Conservation (phyloP, 768 basidiomycete species). For the Grammothele lineata region DNA sequence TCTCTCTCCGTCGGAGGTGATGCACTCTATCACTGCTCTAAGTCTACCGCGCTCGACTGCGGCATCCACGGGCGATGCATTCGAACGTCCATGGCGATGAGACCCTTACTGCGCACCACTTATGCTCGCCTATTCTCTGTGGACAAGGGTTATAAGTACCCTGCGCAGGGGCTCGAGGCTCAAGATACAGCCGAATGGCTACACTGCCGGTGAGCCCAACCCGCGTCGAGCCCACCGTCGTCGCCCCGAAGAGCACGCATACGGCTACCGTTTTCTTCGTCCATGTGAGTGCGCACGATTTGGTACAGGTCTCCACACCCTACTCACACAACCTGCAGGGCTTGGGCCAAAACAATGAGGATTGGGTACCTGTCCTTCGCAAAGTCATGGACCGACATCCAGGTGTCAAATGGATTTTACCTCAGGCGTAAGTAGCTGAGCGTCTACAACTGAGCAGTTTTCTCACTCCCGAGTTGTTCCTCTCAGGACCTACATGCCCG, state of each 20-base stretch:
- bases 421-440: conserved; percentile 34
- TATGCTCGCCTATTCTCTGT: conserved; percentile 4
- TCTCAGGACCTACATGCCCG: conserved; percentile 26
- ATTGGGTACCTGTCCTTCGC: conserved; percentile 33
- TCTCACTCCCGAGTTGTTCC: conserved; percentile 1
- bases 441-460: not conserved
- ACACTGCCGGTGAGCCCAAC: not conserved
- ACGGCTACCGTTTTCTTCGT: conserved; percentile 27
- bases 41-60: conserved; percentile 8
- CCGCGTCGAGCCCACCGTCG: conserved; percentile 5
- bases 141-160: not conserved
- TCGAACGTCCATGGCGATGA: conserved; percentile 15
- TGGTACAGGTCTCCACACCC: not conserved
- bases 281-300: conserved; percentile 22
- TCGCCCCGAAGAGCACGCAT: conserved; percentile 14
- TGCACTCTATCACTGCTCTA: too few relatives aligned
- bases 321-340: conserved; percentile 26
- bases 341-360: conserved; percentile 34
- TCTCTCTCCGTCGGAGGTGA: too few relatives aligned
- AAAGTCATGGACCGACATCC: conserved; percentile 34
- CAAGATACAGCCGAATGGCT: conserved; percentile 7
- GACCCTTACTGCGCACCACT: conserved; percentile 13
- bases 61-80: conserved; percentile 18
- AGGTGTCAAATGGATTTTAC: conserved; percentile 39
- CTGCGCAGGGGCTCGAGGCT: not conserved